Conservation (phyloP, 768 basidiomycete genomes). For the Harrya chromipes region DNA sequence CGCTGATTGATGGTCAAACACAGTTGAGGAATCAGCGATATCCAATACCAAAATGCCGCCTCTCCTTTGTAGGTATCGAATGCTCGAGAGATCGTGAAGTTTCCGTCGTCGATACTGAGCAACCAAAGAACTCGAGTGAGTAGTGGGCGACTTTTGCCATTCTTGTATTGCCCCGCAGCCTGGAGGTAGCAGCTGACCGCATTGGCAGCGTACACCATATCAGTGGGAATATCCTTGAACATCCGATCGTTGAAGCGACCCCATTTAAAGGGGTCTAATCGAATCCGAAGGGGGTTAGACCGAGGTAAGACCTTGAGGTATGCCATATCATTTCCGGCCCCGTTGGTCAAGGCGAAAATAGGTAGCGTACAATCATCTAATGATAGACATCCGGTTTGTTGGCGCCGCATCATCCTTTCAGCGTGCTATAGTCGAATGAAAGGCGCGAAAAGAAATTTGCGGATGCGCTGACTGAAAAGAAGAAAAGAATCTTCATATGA, state of each 20-base stretch:
- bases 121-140: conserved; percentile 95
- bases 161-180: conserved; percentile 95
- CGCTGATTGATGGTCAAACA: conserved; percentile 85
- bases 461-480: no score
- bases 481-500: no score
- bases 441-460: no score
- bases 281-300: no score
- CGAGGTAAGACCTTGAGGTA: no score
- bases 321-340: no score
- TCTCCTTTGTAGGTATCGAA: conserved; percentile 98
- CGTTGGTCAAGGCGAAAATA: no score
- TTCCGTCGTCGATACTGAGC: conserved; percentile 83
- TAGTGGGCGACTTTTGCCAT: conserved; percentile 79
- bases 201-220: conserved; percentile 75
- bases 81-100: conserved; percentile 67
- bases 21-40: conserved; percentile 93
- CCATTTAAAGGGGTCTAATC: no score
- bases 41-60: conserved; percentile 98
- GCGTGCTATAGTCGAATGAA: no score
- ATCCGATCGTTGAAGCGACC: conserved; percentile 89
- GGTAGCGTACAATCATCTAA: no score
- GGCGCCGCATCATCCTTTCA: no score
- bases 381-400: no score
- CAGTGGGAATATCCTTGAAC: conserved; percentile 81
- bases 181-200: conserved; percentile 98